phyloP scores from a whole-genome alignment of 1,284 basidiomycete genomes.

The Heterobasidion irregulare region DNA sequence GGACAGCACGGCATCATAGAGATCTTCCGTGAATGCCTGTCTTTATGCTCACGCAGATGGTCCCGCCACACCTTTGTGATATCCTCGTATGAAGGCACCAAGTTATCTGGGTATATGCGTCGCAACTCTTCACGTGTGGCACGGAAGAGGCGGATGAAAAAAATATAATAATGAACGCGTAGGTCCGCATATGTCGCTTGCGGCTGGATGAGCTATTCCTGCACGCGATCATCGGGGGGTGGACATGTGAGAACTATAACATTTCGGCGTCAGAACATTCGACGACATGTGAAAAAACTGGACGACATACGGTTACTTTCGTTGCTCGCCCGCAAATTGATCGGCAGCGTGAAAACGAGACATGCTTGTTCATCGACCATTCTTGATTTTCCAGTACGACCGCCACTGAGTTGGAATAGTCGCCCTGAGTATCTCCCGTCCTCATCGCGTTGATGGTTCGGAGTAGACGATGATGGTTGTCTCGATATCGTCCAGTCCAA shows the following conservation, averaged over 20 bases:
- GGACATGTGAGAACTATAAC: not conserved
- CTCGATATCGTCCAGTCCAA: not conserved
- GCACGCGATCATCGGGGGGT: not conserved
- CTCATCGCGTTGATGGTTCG: not conserved
- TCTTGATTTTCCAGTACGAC: slow-evolving; percentile 5
- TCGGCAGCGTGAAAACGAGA: slow-evolving; percentile 4
- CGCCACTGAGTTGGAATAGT: not conserved
- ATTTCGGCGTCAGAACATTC: not conserved
- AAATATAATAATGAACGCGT: not conserved
- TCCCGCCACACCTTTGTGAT: not conserved
- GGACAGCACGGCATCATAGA: not conserved
- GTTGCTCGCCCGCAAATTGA: not conserved
- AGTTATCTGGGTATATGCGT: not conserved
- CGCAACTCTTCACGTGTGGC: not conserved
- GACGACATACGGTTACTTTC: not conserved
- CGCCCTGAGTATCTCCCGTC: not conserved
- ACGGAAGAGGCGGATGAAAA: not conserved
- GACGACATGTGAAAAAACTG: not conserved
- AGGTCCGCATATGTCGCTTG: not conserved
- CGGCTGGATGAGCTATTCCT: not conserved
- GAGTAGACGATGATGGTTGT: not conserved
- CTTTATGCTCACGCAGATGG: not conserved
- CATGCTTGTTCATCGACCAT: slow-evolving; percentile 3
- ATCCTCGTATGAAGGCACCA: not conserved
- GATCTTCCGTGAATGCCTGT: not conserved